Base-by-base conservation (phyloP, 805 yeast species). In the Pichia kluyveri region DNA sequence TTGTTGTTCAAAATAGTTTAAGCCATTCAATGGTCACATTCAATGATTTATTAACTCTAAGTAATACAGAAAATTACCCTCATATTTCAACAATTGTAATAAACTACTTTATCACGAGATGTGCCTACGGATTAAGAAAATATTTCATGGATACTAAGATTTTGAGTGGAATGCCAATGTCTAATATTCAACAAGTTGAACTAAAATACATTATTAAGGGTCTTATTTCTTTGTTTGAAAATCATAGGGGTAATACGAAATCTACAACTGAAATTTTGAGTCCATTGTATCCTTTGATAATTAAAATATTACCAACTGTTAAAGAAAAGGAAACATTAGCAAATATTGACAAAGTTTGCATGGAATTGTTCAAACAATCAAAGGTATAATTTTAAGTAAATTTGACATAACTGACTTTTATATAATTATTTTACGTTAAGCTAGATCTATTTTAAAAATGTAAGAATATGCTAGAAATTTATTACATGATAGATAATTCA, bases 181-280 rank as follows among this genome's bases (percentile, higher is more conserved):
- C 91, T 0, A 70, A 74, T 38, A 62, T 85, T 8, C 87, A 86
- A 54, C 76, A 76, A 46, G 63, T 67, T 7, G 98, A 90, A 60
- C 57, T 89, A n/a, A 52, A 54, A 12, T 56, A 68, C 0, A 56
- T 80, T 7, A 54, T 82, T 26, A 50, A 61, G 5, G 83, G 85
- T 0, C 54, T 80, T 8, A 15, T 28, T 4, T 30, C 4, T n/a
- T 17, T 47, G 18, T 19, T 51, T 11, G 9, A 18, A 4, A 10
- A 18, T 31, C 14, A 12, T 8, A 5, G 9, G 8, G n/a, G 23
- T 45, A 39, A 28, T 30, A 14, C 32, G 5, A n/a, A 10, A 17
- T 30, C 27, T 10, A 11, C 28, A 11, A 18, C 26, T 39, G 27
- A 39, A 15, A 38, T 34, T 37, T 5, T 46, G 28, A 42, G 19